These are phyloP conservation scores for Mortierella hygrophila DNA, from an alignment of 192 early-diverging fungal genomes.

Conservation along the genomic window DNA sequence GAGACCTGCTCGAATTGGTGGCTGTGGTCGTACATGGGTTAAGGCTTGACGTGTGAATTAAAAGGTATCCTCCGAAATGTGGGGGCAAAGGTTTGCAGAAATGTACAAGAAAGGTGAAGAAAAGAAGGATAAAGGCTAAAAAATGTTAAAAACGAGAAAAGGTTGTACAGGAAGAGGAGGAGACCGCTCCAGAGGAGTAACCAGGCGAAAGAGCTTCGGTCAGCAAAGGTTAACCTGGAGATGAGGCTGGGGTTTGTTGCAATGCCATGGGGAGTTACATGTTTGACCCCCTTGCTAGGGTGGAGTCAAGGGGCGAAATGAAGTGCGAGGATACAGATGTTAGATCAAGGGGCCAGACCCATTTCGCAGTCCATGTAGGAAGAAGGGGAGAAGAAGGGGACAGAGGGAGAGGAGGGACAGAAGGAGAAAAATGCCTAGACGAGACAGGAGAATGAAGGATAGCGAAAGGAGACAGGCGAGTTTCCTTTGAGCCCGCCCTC, in stretches of 20 bases:
- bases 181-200: no score
- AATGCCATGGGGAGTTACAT: background rate
- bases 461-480: background rate
- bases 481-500: background rate
- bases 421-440: background rate
- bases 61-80: background rate
- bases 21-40: constrained; percentile 26
- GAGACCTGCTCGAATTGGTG: constrained; percentile 37
- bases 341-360: background rate
- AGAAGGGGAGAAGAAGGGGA: background rate
- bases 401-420: background rate
- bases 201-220: no score
- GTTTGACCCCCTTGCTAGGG: background rate
- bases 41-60: background rate
- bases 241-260: no score
- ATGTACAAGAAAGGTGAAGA: background rate
- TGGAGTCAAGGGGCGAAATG: background rate
- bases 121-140: no score
- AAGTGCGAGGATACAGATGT: background rate
- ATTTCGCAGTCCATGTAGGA: background rate
- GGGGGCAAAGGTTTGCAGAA: no score
- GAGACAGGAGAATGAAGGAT: background rate
- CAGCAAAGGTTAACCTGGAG: no score
- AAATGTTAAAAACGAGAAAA: no score
- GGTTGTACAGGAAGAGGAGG: no score